Percentiles rank a stretch among this genome's conserved stretches.
phyloP scores from a whole-genome alignment of 1,139 yeast genomes.

The Kluyveromyces sp. region DNA sequence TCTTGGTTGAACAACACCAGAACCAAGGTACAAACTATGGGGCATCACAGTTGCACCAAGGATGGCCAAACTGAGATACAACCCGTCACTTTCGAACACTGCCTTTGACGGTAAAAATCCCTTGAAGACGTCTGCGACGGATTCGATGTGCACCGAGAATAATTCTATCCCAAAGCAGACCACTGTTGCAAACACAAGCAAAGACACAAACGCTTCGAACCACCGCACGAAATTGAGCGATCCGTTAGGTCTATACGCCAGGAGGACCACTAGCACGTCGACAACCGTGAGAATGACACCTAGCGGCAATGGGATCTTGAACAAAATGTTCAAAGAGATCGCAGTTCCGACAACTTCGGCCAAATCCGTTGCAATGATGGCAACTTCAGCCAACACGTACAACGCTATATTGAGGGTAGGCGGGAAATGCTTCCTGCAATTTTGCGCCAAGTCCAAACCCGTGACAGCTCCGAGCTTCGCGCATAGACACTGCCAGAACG shows the following conservation, averaged over 20 bases:
- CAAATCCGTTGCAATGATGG: conserved; percentile 72
- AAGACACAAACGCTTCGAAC: conserved; percentile 60
- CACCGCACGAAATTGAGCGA: conserved; percentile 55
- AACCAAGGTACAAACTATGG: conserved; percentile 66
- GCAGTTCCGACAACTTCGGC: conserved; percentile 85
- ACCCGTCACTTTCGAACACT: conserved; percentile 49
- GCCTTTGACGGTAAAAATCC: conserved; percentile 61
- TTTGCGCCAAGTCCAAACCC: conserved; percentile 70
- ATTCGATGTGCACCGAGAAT: conserved; percentile 42
- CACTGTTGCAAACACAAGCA: conserved; percentile 58
- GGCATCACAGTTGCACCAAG: conserved; percentile 85
- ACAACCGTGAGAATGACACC: conserved; percentile 66
- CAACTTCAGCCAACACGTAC: conserved; percentile 62
- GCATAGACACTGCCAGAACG: conserved; percentile 62
- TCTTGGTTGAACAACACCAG: conserved; percentile 70
- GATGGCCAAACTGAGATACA: conserved; percentile 64
- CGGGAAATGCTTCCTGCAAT: conserved; percentile 61
- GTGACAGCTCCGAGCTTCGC: conserved; percentile 73
- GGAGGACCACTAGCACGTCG: conserved; percentile 61
- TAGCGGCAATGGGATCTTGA: conserved; percentile 55
- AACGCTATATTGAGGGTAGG: conserved; percentile 48
- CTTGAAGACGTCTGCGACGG: conserved; percentile 34
- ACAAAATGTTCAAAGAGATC: conserved; percentile 61
- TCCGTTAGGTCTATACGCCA: conserved; percentile 70
- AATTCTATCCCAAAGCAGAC: conserved; percentile 57